Evolutionary conservation across 805 yeast genomes (phyloP), one percentile per base, ranked within the genome.

Genomic region (Spathaspora gorwiae): DNA sequence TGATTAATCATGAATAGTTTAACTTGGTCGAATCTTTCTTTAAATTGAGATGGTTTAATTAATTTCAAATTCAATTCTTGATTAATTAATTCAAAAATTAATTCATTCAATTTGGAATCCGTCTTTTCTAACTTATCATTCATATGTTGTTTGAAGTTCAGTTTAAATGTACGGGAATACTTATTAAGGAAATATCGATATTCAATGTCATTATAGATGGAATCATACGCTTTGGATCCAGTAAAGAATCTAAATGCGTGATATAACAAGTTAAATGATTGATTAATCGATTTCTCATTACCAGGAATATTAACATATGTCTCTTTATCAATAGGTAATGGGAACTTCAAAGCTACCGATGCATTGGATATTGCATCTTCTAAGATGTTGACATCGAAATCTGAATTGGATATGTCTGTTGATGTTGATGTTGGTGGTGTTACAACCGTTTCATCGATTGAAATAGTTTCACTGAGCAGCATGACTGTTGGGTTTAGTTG

Each of bases 381-480:
- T 32, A 70, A 58, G 42, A 71, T 59, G 49, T 71, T 70, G 47
- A 70, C 60, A 47, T 71, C 74, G 43, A 71, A 60, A 42, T 44
- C 47, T 10, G 45, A 40, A 27, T 44, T 47, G 13, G 48, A 31
- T 7, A 40, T 40, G 14, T 45, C 48, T 35, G 11, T 8, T 15
- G 9, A 12, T 10, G 37, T 35, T 19, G 24, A 3, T 19, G 24
- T 5, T 19, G 24, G 24, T 19, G 24, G 24, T 19, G 24, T 19
- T 19, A 5, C 5, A 2, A 19, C 24, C 24, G 24, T 19, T 19
- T 19, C 24, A 19, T 19, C 24, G 5, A 19, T 19, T 19, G 24
- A 19, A 19, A 19, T 19, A 19, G 24, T 3, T 5, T 19, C 24
- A 19, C 24, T 19, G 5, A 19, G 24, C 24, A 19, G 24, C 24